Base-by-base conservation (phyloP, 148 eudicot genomes). In the Amaranthus hypochondriacus region DNA sequence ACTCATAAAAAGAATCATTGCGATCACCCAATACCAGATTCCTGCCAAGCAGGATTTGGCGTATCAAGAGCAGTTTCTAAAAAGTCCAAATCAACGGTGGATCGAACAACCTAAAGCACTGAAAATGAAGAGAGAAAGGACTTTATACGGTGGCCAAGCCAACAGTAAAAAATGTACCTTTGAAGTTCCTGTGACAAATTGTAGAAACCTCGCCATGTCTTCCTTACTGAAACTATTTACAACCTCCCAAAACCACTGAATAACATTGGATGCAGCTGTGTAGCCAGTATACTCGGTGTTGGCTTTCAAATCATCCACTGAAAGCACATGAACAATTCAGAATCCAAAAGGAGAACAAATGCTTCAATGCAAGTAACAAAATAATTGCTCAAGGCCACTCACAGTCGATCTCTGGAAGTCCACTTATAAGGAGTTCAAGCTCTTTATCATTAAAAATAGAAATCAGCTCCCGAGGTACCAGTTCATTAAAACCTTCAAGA, bases 231-330 rank as follows among this genome's bases (percentile, higher is more conserved):
- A 95, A 77, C 85, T 86, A 80, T 78, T 80, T 66, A 84, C 94
- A 79, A 92, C 97, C 75, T 95, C 99, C 99, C 99, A 95, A 83
- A 95, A 95, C 99, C 99, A 95, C 77, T 87, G 92, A 77, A 92
- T 81, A 78, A 88, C 90, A 84, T 68, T 81, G 69, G 96, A 95
- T 51, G 88, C 92, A 58, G 86, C 78, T 2, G 92, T 85, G 69
- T 90, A 95, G 15, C 99, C 99, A 66, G 96, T 92, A 75, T 95
- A 92, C 79, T 95, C 99, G 0, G 97, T 80, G 75, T 95, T 95
- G 80, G 85, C 94, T 87, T 89, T 92, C 91, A 95, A 77, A 90
- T 95, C 99, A 76, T 86, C 96, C 92, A 95, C 99, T 95, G 84
- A 80, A 75, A 73, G 57, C 57, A 76, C 11, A 49, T 43, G 73